Evolutionary conservation across 805 yeast species (phyloP), one percentile per base, ranked within the genome.

Genomic region (Wickerhamomyces bovis): DNA sequence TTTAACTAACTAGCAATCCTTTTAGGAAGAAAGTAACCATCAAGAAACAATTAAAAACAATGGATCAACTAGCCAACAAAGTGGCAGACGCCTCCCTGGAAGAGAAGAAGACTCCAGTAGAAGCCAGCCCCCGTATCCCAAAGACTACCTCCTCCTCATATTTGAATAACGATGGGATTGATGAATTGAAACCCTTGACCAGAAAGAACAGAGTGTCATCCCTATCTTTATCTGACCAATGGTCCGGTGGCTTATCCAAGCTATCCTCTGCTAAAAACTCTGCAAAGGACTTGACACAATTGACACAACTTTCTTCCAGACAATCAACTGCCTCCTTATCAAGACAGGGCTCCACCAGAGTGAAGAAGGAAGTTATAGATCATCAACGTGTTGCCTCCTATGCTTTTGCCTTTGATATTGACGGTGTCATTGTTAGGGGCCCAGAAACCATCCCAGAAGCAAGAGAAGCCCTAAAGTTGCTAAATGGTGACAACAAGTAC

Each of bases 371-470:
- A 4, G 74, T 79, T 16, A 73, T 85, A 53, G 86, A 83, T 59
- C 92, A 85, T 62, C 77, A 70, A 38, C 72, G 92, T 61, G 81
- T 85, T 38, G 89, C 90, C 1, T 80, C 86, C 3, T 85, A 85
- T 60, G 96, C 96, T 2, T 89, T 89, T 70, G 94, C 95, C 38
- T 89, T 89, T 64, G 96, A 89, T 67, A 89, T 89, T 46, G 97
- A 89, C 62, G 97, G 97, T 39, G 97, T 89, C 41, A 78, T 89
- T 41, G 81, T 89, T 52, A 75, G 86, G 50, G 96, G 96, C 15
- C 90, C 94, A 2, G 78, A 83, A 44, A 84, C 92, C 7, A 83
- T 89, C 42, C 90, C 94, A 0, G 83, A 85, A 58, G 95, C 95
- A 1, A 76, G 73, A 15, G 76, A 80, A 52, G 95, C 96, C 7